Conservation (phyloP, 331 rosid genomes). For the Quercus tomentella region DNA sequence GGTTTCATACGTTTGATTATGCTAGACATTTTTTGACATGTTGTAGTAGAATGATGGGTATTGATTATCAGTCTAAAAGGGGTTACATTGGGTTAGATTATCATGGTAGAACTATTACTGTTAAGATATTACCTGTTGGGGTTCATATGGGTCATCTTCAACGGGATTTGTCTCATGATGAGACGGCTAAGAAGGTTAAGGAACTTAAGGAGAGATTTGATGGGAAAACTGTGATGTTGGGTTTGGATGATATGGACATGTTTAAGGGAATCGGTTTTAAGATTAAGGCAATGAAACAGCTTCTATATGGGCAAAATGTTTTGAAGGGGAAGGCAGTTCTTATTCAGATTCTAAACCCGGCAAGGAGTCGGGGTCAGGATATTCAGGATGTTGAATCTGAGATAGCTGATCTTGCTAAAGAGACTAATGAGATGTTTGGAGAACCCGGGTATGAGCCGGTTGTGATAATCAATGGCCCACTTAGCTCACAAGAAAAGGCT, state of each 20-base stretch:
- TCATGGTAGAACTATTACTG: constrained; percentile 55
- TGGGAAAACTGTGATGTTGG: constrained; percentile 54
- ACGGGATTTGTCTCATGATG: constrained; percentile 31
- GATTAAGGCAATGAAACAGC: constrained; percentile 57
- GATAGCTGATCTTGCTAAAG: constrained; percentile 36
- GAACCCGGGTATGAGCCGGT: constrained; percentile 46
- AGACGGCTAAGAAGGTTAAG: constrained; percentile 34
- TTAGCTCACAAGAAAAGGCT: constrained; percentile 43
- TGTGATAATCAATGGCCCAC: constrained; percentile 30
- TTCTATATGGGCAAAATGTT: constrained; percentile 27
- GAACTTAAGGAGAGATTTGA: constrained; percentile 31
- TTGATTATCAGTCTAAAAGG: constrained; percentile 61
- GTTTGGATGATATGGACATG: constrained; percentile 70
- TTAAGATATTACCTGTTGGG: constrained; percentile 66
- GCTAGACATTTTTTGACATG: constrained; percentile 74
- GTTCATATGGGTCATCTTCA: constrained; percentile 67
- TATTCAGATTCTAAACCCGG: constrained; percentile 66
- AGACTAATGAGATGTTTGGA: constrained; percentile 42
- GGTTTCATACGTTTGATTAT: constrained; percentile 71
- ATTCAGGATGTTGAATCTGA: constrained; percentile 56
- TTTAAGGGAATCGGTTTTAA: constrained; percentile 68
- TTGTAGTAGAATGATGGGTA: constrained; percentile 70
- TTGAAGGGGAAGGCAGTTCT: constrained; percentile 50
- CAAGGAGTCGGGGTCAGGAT: constrained; percentile 60
- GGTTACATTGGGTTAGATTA: constrained; percentile 74